Percentiles rank a stretch among this genome's conserved stretches.
phyloP scores from a whole-genome alignment of 1,284 basidiomycete species.

The Apiotrichum veenhuisii region DNA sequence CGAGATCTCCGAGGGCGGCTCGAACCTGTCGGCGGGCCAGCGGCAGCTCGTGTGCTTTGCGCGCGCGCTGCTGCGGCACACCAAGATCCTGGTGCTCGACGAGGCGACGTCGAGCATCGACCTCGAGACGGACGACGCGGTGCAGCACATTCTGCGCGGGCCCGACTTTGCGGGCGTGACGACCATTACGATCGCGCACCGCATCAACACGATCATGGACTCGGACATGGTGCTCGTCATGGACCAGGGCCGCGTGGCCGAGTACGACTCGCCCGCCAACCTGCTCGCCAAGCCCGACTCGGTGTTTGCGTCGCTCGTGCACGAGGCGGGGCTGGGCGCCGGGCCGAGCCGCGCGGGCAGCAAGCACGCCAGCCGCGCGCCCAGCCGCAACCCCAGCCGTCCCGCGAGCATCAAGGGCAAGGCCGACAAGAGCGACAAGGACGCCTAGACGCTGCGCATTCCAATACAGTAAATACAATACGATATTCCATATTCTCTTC shows the following conservation, averaged over 20 bases:
- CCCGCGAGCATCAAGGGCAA: not conserved
- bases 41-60: conserved; percentile 79
- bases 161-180: conserved; percentile 58
- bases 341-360: not conserved
- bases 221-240: conserved; percentile 81
- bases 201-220: conserved; percentile 86
- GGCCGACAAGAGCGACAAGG: not conserved
- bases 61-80: conserved; percentile 69
- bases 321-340: conserved; percentile 28
- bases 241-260: conserved; percentile 67
- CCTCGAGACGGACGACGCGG: conserved; percentile 77
- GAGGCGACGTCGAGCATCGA: conserved; percentile 66
- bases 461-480: too few relatives aligned
- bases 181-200: conserved; percentile 74
- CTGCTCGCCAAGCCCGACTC: conserved; percentile 54
- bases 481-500: too few relatives aligned
- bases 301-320: conserved; percentile 26
- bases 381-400: not conserved
- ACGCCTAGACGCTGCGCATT: too few relatives aligned
- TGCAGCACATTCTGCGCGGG: conserved; percentile 47
- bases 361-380: not conserved
- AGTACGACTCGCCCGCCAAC: conserved; percentile 67
- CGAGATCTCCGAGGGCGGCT: conserved; percentile 70
- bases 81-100: conserved; percentile 83
- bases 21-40: conserved; percentile 77